A percentile compares a stretch with the other conserved stretches of the same genome.
These are phyloP conservation scores for Nitzschia sp. DNA, from an alignment of 108 stramenopile species.

Conservation along the genomic window DNA sequence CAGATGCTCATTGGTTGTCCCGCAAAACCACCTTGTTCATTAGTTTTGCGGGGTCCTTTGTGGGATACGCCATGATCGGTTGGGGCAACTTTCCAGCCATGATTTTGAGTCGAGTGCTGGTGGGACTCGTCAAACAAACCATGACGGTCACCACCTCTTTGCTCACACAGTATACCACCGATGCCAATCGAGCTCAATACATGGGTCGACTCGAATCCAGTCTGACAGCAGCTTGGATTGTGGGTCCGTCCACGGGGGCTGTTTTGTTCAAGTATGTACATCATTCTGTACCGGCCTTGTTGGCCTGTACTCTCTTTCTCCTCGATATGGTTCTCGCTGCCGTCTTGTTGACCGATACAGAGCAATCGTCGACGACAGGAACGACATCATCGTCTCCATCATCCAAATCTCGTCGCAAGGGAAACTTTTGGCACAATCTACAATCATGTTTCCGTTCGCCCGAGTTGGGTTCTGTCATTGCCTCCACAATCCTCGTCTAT, in stretches of 20 bases:
- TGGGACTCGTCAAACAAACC: constrained; percentile 93
- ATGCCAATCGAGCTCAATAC: constrained; percentile 45
- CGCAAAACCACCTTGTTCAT: constrained; percentile 68
- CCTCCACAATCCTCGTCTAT: constrained; percentile 47
- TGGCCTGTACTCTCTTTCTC: constrained; percentile 58
- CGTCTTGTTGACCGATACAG: constrained; percentile 40
- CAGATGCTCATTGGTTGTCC: constrained; percentile 63
- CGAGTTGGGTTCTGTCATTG: constrained; percentile 53
- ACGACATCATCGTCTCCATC: background rate
- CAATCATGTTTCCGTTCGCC: constrained; percentile 55
- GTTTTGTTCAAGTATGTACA: constrained; percentile 66
- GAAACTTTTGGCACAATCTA: constrained; percentile 43
- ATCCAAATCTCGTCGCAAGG: constrained; percentile 10
- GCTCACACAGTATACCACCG: constrained; percentile 57
- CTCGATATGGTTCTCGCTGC: constrained; percentile 57
- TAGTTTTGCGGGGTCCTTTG: constrained; percentile 81
- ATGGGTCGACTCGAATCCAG: constrained; percentile 67
- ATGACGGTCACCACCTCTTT: constrained; percentile 90
- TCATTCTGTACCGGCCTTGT: constrained; percentile 48
- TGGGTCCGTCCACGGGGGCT: constrained; percentile 73
- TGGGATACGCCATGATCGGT: constrained; percentile 79
- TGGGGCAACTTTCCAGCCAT: constrained; percentile 57
- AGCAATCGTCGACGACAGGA: background rate
- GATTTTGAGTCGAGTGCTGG: constrained; percentile 71
- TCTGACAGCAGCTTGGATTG: constrained; percentile 69